Evolutionary conservation across 108 stramenopile species (phyloP), one percentile per base, ranked within the genome.

Genomic region (Fragilaria radians): DNA sequence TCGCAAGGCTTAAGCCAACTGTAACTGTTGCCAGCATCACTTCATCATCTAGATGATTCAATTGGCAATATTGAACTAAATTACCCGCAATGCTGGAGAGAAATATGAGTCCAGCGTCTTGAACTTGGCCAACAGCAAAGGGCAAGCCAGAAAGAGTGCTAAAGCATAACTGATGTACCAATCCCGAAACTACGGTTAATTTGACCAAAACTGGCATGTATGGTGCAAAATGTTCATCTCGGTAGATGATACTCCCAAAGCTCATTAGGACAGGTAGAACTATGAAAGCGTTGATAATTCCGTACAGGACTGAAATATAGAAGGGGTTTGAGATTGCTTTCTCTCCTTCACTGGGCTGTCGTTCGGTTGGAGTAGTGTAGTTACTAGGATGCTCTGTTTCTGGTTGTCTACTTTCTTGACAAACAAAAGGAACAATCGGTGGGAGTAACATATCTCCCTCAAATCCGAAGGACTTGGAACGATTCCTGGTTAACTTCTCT

Each of bases 51-150:
- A 56, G 34, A 27, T 54, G 66, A 4, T 56, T 46, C 7, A 49
- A 49, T 18, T 58, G 60, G 53, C 82, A 85, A 47, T 70, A 66
- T 21, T 46, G 32, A 17, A 89, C 95, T 52, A 97, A 77, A 45
- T 75, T 62, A 17, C 57, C 58, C 0, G 96, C 92, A 81, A 99
- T 99, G 50, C 74, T 70, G 30, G 79, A 74, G 46, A 99, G 72
- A 69, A 99, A 99, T 62, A 99, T 99, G 29, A 99, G 73, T 1
- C 98, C 96, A 7, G 98, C 98, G 73, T 99, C 98, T 73, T 98
- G 97, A 0, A 98, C 97, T 59, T 88, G 88, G 18, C 98, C 96
- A 22, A 97, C 91, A 4, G 96, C 95, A 67, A 96, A 98, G 21
- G 93, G 90, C 18, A 98, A 66, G 5, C 82, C 72, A 50, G 79